phyloP scores from a whole-genome alignment of 257 asterid genomes.

The Ligustrum vulgare region DNA sequence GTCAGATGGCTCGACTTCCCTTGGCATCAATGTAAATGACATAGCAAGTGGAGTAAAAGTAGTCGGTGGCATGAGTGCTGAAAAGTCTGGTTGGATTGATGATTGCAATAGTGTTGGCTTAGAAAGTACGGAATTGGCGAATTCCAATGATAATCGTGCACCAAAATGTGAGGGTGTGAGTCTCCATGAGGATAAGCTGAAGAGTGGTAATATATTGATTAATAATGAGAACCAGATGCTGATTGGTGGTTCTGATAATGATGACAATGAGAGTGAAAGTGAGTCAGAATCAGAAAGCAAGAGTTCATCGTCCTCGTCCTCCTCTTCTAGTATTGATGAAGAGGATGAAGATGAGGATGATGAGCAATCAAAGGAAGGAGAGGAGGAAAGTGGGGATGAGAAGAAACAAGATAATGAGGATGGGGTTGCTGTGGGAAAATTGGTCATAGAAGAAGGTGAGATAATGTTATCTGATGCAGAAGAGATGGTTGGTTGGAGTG shows the following conservation, averaged over 20 bases:
- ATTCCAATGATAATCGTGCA: neutral
- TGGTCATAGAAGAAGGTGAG: conserved; percentile 70
- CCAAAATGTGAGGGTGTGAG: conserved; percentile 1
- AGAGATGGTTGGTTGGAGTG: conserved; percentile 46
- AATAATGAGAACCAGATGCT: neutral
- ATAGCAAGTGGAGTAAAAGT: neutral
- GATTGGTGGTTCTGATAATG: conserved; percentile 21
- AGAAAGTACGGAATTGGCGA: neutral
- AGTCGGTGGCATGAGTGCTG: conserved; percentile 2
- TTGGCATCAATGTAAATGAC: neutral
- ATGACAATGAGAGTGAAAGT: conserved; percentile 32
- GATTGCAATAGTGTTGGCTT: no score
- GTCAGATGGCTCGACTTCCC: conserved; percentile 1
- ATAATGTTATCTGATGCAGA: conserved; percentile 47
- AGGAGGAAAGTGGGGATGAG: conserved; percentile 21
- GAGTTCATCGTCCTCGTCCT: conserved; percentile 43
- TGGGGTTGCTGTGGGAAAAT: conserved; percentile 5
- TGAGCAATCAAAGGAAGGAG: neutral
- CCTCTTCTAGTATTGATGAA: conserved; percentile 43
- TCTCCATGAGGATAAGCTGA: neutral
- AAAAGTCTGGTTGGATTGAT: neutral
- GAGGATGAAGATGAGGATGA: conserved; percentile 34
- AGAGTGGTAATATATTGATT: conserved; percentile 5
- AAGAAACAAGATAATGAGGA: conserved; percentile 20
- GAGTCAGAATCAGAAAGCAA: conserved; percentile 42